Conservation (phyloP, 2,329 filamentous ascomycete genomes). For the Penicillium sp. region DNA sequence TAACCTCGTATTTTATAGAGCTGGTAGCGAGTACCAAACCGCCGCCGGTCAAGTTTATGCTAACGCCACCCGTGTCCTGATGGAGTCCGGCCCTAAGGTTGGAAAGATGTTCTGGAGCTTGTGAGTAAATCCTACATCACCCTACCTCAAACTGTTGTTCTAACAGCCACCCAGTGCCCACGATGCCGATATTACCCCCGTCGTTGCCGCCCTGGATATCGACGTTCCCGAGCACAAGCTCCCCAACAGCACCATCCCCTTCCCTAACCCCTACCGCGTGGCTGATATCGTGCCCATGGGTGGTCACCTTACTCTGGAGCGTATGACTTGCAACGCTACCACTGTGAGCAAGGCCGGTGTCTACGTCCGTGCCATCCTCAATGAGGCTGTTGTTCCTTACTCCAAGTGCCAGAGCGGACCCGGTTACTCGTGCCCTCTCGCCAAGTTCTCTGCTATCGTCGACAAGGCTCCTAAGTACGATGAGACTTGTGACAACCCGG, state of each 20-base stretch:
- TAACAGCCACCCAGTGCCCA: conserved; percentile 2
- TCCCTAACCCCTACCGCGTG: conserved; percentile 15
- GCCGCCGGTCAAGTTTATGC: conserved; percentile 21
- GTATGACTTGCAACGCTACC: conserved; percentile 20
- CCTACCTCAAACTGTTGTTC: neutral
- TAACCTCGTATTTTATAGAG: neutral
- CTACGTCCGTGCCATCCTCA: conserved; percentile 23
- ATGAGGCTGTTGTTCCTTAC: conserved; percentile 23
- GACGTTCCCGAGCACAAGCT: conserved; percentile 17
- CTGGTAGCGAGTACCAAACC: conserved; percentile 12
- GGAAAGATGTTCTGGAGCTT: conserved; percentile 15
- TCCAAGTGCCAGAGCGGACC: conserved; percentile 12
- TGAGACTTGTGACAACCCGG: neutral
- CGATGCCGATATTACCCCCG: conserved; percentile 16
- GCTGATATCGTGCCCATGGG: conserved; percentile 22
- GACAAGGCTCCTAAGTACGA: conserved; percentile 7
- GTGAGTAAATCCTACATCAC: neutral
- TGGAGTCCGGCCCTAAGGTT: conserved; percentile 14
- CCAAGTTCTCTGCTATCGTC: conserved; percentile 3
- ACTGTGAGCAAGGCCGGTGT: conserved; percentile 9
- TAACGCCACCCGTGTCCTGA: conserved; percentile 21
- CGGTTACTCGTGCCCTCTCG: conserved; percentile 15
- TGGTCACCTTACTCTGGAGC: conserved; percentile 24
- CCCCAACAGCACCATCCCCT: conserved; percentile 17
- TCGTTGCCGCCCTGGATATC: conserved; percentile 21